Evolutionary conservation across 2,329 filamentous ascomycete genomes (phyloP).

Genomic region (Exophiala calicioides): DNA sequence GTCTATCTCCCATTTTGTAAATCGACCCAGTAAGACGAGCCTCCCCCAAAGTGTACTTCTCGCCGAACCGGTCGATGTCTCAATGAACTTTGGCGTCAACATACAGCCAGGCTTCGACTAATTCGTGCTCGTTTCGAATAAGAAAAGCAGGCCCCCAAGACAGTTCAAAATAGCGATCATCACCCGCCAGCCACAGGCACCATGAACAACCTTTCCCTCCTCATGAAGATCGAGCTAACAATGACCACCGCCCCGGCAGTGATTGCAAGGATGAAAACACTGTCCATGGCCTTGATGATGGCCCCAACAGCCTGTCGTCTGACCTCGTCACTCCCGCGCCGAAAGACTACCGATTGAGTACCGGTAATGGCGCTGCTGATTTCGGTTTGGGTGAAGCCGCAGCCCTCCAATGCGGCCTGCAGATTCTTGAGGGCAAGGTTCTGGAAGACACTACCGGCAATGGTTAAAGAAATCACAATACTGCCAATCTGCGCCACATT

Average conservation of each 20-base stretch:
- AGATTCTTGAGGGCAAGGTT: constrained; percentile 9
- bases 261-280: background rate
- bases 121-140: too few species aligned
- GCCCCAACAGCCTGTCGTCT: constrained; percentile 35
- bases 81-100: too few species aligned
- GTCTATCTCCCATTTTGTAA: too few species aligned
- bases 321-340: constrained; percentile 13
- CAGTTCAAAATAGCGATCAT: too few species aligned
- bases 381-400: background rate
- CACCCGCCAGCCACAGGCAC: too few species aligned
- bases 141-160: too few species aligned
- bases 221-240: too few species aligned
- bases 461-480: constrained; percentile 2
- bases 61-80: too few species aligned
- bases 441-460: constrained; percentile 8
- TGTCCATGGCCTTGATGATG: constrained; percentile 3
- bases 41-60: too few species aligned
- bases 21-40: too few species aligned
- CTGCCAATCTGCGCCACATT: constrained; percentile 9
- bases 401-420: background rate
- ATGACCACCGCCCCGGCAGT: background rate
- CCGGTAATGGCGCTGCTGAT: constrained; percentile 6
- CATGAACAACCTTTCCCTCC: too few species aligned
- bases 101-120: too few species aligned
- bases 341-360: constrained; percentile 7